Evolutionary conservation across 768 basidiomycete genomes (phyloP).

Genomic region (Jaapia argillacea): DNA sequence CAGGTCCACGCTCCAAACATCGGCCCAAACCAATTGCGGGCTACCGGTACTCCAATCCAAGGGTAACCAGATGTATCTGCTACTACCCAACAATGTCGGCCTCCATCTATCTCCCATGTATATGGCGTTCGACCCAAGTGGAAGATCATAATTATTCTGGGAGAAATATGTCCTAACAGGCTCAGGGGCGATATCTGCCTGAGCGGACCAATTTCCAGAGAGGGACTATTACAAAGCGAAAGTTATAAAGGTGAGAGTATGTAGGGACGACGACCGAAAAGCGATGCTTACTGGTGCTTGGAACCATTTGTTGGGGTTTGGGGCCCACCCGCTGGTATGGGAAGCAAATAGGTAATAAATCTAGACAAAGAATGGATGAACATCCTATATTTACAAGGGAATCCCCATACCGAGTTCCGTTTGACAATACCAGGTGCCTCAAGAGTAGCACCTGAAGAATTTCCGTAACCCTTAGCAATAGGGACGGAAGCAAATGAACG

Average conservation of each 20-base stretch:
- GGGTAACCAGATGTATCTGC: slow-evolving; percentile 54
- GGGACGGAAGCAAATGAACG: background rate
- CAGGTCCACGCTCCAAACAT: slow-evolving; percentile 47
- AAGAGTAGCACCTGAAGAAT: slow-evolving; percentile 35
- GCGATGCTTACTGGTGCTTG: slow-evolving; percentile 31
- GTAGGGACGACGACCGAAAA: background rate
- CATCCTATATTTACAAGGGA: slow-evolving; percentile 4
- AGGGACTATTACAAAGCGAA: slow-evolving; percentile 27
- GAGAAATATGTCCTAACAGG: slow-evolving; percentile 48
- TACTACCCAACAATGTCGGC: slow-evolving; percentile 40
- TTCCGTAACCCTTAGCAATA: background rate
- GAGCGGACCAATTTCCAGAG: slow-evolving; percentile 43
- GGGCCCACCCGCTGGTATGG: slow-evolving; percentile 45
- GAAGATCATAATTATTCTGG: slow-evolving; percentile 48
- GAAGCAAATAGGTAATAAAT: slow-evolving; percentile 51
- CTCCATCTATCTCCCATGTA: slow-evolving; percentile 64
- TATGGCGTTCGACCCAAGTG: slow-evolving; percentile 36
- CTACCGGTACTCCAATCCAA: slow-evolving; percentile 41
- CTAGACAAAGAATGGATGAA: slow-evolving; percentile 14
- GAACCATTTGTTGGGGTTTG: slow-evolving; percentile 54
- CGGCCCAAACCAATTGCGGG: slow-evolving; percentile 44
- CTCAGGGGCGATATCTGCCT: slow-evolving; percentile 44
- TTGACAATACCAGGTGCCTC: slow-evolving; percentile 57
- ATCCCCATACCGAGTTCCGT: slow-evolving; percentile 37
- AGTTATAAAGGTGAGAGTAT: too few species aligned